Base-by-base conservation (phyloP, 257 asterid genomes). In the Solanum gracilifrons region DNA sequence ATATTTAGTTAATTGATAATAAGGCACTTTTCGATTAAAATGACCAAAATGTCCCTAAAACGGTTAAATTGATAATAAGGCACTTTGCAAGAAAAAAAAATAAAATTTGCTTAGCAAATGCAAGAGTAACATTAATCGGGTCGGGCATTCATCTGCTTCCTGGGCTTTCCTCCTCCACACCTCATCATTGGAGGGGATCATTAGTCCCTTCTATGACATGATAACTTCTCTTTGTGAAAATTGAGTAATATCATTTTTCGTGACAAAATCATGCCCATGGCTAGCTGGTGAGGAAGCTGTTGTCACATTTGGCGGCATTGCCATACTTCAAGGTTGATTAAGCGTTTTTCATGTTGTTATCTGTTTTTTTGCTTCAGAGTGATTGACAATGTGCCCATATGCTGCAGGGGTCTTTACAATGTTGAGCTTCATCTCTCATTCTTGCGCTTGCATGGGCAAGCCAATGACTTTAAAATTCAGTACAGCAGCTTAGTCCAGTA, bases 261-360 rank as follows among this genome's bases (percentile, higher is more conserved):
- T 15, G 99, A 97, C 90, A 93, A 92, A 92, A 97, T 96, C 88
- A 91, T 94, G 88, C 92, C 95, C 66, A 94, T 95, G 98, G 97
- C 99, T 95, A 98, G 97, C 99, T 9, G 99, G 99, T 88, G 98
- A 96, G 88, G 98, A 93, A 84, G 94, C 99, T 87, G 97, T 97
- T 88, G 98, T 93, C 79, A 94, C 98, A 43, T 97, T 97, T 84
- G 99, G 95, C 77, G 95, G 97, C 37, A 95, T 97, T 87, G 97
- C 97, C 41, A 92, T 97, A 86, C 99, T 23, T 98, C 98, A 41
- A 97, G 99, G 98, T 95, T 82, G 43, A 27, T 36, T 36, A 16
- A 11, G 72, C 85, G 55, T 88, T 77, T 66, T 68, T 48, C 88
- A 58, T 46, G 4, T 89, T 64, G 55, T 55, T 66, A 33, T 62